Evolutionary conservation across 495 filamentous ascomycete species (phyloP).

Genomic region (Elaphomyces granulatus): DNA sequence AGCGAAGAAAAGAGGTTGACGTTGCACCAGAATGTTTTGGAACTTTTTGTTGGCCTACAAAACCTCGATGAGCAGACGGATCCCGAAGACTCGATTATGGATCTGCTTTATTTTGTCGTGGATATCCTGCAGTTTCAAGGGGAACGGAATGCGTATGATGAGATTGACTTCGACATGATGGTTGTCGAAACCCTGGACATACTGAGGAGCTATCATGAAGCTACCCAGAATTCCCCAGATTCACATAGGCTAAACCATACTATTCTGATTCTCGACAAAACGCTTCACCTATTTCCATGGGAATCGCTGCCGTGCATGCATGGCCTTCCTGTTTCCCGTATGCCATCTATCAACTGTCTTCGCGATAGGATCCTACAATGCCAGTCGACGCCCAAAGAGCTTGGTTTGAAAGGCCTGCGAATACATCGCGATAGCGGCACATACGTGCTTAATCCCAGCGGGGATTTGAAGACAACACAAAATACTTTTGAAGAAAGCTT

Average conservation of each 20-base stretch:
- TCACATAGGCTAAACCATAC: constrained; percentile 65
- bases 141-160: constrained; percentile 92
- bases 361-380: constrained; percentile 49
- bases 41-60: constrained; percentile 77
- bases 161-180: constrained; percentile 91
- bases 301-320: constrained; percentile 82
- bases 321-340: constrained; percentile 62
- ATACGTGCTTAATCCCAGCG: constrained; percentile 77
- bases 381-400: constrained; percentile 18
- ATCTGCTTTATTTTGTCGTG: constrained; percentile 88
- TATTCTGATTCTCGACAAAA: constrained; percentile 84
- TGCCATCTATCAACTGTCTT: constrained; percentile 71
- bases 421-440: constrained; percentile 48
- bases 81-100: constrained; percentile 70
- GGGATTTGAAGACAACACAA: constrained; percentile 70
- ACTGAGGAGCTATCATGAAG: constrained; percentile 59
- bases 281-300: constrained; percentile 84
- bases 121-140: constrained; percentile 96
- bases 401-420: constrained; percentile 29
- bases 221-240: constrained; percentile 27
- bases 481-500: constrained; percentile 52
- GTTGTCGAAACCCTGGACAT: constrained; percentile 72
- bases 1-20: constrained; percentile 35
- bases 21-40: constrained; percentile 64
- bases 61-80: constrained; percentile 55